Conservation (phyloP, 129 eudicot genomes). For the Logfia minima region DNA sequence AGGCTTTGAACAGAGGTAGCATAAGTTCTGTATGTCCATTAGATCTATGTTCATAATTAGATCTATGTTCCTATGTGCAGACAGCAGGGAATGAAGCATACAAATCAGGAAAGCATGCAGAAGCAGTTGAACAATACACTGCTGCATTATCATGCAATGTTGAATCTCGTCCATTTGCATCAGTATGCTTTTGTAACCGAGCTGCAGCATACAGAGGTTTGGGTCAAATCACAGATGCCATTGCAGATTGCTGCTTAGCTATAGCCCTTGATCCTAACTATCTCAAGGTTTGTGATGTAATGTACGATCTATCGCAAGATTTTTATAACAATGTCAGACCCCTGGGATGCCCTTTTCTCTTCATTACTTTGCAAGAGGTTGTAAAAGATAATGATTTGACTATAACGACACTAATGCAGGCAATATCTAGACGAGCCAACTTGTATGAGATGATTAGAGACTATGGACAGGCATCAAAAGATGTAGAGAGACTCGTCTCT, state of each 20-base stretch:
- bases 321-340: not conserved
- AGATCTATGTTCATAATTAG: not conserved
- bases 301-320: not conserved
- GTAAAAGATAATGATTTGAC: conserved; percentile 4
- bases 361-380: not conserved
- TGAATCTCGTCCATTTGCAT: conserved; percentile 84
- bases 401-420: conserved; percentile 39
- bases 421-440: conserved; percentile 67
- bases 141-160: conserved; percentile 78
- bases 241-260: conserved; percentile 95
- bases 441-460: conserved; percentile 80
- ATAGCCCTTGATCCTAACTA: conserved; percentile 88
- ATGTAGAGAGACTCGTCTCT: conserved; percentile 55
- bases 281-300: conserved; percentile 57
- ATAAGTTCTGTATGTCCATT: not conserved
- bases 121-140: conserved; percentile 86
- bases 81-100: conserved; percentile 93
- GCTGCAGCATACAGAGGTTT: conserved; percentile 88
- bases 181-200: conserved; percentile 86
- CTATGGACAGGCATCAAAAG: conserved; percentile 65
- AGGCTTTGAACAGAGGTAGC: not conserved
- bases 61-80: conserved; percentile 41
- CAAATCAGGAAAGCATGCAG: conserved; percentile 77
- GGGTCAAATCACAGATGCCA: conserved; percentile 82
- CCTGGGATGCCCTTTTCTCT: not conserved